Evolutionary conservation across 192 early-diverging fungal species (phyloP), one percentile per base, ranked within the genome.

Genomic region (Backusella morwellensis): DNA sequence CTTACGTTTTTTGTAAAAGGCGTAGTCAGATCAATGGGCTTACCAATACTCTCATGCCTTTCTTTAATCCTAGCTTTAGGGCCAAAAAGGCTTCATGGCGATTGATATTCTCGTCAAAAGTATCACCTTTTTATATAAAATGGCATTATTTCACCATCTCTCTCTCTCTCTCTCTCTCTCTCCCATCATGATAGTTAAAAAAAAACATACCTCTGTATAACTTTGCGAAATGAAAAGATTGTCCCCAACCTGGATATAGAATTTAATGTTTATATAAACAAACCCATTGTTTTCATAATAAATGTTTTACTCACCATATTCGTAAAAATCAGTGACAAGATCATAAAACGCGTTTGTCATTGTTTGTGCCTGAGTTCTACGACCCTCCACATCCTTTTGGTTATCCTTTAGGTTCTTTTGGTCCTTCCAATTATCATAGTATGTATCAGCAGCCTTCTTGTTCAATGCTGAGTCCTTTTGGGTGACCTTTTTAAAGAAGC

Each of bases 141-240:
- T 29, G n/a, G 35, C 26, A 40, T 68, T 36, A 68, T 9, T 35
- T 36, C 17, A 35, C 4, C 17, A 68, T 17, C 63, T n/a, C n/a
- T n/a, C n/a, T n/a, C n/a, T n/a, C n/a, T n/a, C n/a, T n/a, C n/a
- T n/a, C n/a, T n/a, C n/a, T 11, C 17, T 32, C 23, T 21, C 26
- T 29, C 26, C 26, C 26, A 1, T 1, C 36, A 52, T 35, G 38
- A 26, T 12, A 41, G 32, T 6, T 50, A 35, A 12, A 44, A 17
- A 15, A 34, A 15, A 38, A 47, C 40, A 71, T 80, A 76, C 79
- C 79, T 40, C 89, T 88, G 82, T 91, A 93, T 71, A 91, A 87
- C 72, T 91, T 90, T 59, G 92, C 91, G 85, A 97, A 97, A 80
- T 97, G 95, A 88, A 95, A 97, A 71, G 93, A 93, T 75, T 90